These are phyloP conservation scores for Capronia epimyces DNA, from an alignment of 2,329 filamentous ascomycete species.

Conservation along the genomic window DNA sequence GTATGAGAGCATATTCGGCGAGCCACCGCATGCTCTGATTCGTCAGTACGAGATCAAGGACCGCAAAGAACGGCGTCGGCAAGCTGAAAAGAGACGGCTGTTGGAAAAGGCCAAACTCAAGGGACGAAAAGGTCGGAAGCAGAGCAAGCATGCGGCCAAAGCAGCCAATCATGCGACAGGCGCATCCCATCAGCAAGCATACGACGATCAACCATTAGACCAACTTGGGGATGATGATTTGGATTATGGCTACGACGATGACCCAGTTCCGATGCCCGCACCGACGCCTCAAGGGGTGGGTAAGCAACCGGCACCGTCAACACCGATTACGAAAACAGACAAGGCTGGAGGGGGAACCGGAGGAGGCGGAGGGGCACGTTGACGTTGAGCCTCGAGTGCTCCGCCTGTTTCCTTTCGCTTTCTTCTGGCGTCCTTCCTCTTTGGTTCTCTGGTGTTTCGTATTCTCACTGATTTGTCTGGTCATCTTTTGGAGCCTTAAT, in stretches of 20 bases:
- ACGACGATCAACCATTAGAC: constrained; percentile 39
- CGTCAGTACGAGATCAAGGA: constrained; percentile 93
- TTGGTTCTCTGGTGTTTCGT: constrained; percentile 11
- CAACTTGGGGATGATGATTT: constrained; percentile 47
- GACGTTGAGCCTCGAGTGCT: constrained; percentile 12
- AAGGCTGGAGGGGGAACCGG: constrained; percentile 22
- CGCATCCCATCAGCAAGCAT: constrained; percentile 37
- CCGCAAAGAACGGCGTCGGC: constrained; percentile 71
- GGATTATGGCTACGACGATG: constrained; percentile 49
- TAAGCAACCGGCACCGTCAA: constrained; percentile 20
- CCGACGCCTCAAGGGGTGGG: constrained; percentile 35
- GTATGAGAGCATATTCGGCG: constrained; percentile 93
- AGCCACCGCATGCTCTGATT: constrained; percentile 75
- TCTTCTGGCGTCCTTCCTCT: not conserved
- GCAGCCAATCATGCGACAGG: constrained; percentile 34
- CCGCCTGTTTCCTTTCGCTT: constrained; percentile 3
- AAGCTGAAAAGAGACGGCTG: constrained; percentile 77
- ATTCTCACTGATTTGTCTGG: constrained; percentile 13
- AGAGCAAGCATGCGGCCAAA: constrained; percentile 60
- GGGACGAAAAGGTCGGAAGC: constrained; percentile 81
- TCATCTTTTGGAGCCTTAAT: constrained; percentile 4
- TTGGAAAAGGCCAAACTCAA: constrained; percentile 94
- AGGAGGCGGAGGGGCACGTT: constrained; percentile 24
- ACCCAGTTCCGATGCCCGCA: constrained; percentile 39
- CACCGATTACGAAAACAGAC: constrained; percentile 14